Base-by-base conservation (phyloP, 2,329 filamentous ascomycete species). In the Graphilbum fragrans region DNA sequence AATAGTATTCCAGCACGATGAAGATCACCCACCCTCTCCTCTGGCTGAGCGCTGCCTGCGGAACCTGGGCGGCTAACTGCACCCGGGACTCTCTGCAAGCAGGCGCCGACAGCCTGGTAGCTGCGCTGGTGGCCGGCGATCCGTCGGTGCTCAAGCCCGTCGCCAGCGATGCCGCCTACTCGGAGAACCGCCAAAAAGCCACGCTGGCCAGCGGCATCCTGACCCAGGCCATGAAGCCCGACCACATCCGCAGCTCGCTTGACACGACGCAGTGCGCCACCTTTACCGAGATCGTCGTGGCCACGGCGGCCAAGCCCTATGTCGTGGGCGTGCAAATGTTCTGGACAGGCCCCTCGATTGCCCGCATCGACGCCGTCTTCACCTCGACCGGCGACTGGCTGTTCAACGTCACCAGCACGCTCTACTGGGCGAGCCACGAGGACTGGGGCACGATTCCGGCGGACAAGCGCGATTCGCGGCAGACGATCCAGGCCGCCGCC, bases 271-370 rank as follows among this genome's bases (percentile, higher is more conserved):
- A 45, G 22, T 63, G 60, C 47, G 55, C 61, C 17, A 61, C 63
- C 29, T 62, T 61, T 45, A 63, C 65, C 18, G 61, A 65, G 48
- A 55, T 67, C 41, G 57, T 62, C 43, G 50, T 52, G 20, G 51
- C 55, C 14, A 50, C 46, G 17, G 50, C 55, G 17, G 45, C 50
- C 2, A 54, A 58, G 18, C 58, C 58, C n/a, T 60, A 58, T 36
- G 58, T 61, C 9, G 56, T 62, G 43, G 59, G 58, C 29, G 55
- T 55, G 6, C 59, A 62, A 48, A 54, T 62, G 41, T 17, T 14
- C 31, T 12, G 11, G 31, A 33, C 10, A 54, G 53, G 9, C 56
- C 60, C 45, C 46, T 44, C 34, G 43, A 29, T 7, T 50, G 4
- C 33, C 34, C 10, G 35, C 35, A 53, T 62, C 34, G 58, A 62